Percentiles rank a stretch among this genome's conserved stretches.
These are phyloP conservation scores for Alternaria longipes DNA, from an alignment of 2,329 filamentous ascomycete genomes.

Conservation along the genomic window DNA sequence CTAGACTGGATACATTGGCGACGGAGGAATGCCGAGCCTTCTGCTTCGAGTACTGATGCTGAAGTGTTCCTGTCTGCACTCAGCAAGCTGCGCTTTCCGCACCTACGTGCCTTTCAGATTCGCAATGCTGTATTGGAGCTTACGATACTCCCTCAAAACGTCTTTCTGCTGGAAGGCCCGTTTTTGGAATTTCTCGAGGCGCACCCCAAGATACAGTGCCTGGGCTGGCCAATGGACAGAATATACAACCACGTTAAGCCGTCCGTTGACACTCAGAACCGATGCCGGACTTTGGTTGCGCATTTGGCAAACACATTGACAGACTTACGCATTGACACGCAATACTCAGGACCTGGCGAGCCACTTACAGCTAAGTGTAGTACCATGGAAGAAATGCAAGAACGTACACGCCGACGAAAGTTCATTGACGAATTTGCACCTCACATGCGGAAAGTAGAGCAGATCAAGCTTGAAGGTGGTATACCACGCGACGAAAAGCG, in stretches of 20 bases:
- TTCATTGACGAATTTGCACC: slow-evolving; percentile 57
- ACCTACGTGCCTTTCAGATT: slow-evolving; percentile 57
- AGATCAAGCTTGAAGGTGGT: slow-evolving; percentile 59
- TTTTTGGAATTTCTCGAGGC: slow-evolving; percentile 57
- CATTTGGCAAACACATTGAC: slow-evolving; percentile 52
- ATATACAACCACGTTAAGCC: slow-evolving; percentile 51
- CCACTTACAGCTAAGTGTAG: slow-evolving; percentile 40
- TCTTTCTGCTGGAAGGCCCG: slow-evolving; percentile 51
- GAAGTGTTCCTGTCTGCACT: slow-evolving; percentile 35
- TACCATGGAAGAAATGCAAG: slow-evolving; percentile 24
- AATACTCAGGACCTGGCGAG: slow-evolving; percentile 42
- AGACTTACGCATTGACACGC: slow-evolving; percentile 55
- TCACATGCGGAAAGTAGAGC: slow-evolving; percentile 53
- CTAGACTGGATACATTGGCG: slow-evolving; percentile 50
- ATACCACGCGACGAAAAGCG: slow-evolving; percentile 59
- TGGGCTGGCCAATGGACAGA: slow-evolving; percentile 58
- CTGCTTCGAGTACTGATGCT: slow-evolving; percentile 17
- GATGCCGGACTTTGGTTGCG: slow-evolving; percentile 46
- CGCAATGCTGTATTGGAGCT: slow-evolving; percentile 54
- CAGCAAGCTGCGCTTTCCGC: slow-evolving; percentile 53
- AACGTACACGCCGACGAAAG: slow-evolving; percentile 42
- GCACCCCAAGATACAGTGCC: slow-evolving; percentile 55
- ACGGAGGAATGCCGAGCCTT: slow-evolving; percentile 21
- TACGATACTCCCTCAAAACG: slow-evolving; percentile 46
- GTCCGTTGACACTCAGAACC: slow-evolving; percentile 33